These are phyloP conservation scores for Tricladium varicosporioides DNA, from an alignment of 2,329 filamentous ascomycete genomes.

Conservation along the genomic window DNA sequence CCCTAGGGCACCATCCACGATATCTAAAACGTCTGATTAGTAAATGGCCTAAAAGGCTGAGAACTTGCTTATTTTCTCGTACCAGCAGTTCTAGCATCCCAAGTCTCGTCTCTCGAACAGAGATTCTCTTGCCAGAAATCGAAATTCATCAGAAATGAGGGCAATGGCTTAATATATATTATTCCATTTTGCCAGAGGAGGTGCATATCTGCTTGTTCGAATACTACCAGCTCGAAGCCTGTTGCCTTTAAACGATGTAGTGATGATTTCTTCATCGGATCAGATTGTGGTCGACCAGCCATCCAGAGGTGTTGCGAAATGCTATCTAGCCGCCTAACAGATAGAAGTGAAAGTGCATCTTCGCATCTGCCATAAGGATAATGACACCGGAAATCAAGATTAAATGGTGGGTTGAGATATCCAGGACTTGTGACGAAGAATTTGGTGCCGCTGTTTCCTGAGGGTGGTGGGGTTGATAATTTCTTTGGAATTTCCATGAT, in stretches of 20 bases:
- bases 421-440: too few species aligned
- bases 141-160: slow-evolving; percentile 29
- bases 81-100: not conserved
- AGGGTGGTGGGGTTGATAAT: too few species aligned
- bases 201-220: slow-evolving; percentile 37
- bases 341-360: not conserved
- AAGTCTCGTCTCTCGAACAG: not conserved
- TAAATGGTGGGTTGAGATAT: too few species aligned
- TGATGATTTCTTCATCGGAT: slow-evolving; percentile 11
- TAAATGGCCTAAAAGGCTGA: not conserved
- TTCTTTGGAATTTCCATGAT: too few species aligned
- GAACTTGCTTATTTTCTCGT: not conserved
- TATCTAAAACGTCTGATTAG: not conserved
- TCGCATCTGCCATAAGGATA: not conserved
- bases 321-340: slow-evolving; percentile 23
- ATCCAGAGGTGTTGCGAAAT: slow-evolving; percentile 16
- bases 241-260: slow-evolving; percentile 34
- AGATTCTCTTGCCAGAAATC: slow-evolving; percentile 27
- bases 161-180: slow-evolving; percentile 37
- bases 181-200: slow-evolving; percentile 31
- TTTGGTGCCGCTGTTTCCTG: too few species aligned
- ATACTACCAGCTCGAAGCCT: slow-evolving; percentile 32
- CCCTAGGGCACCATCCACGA: slow-evolving; percentile 26
- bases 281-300: slow-evolving; percentile 9
- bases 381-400: too few species aligned